Base-by-base conservation (phyloP, 495 filamentous ascomycete genomes). In the Talaromyces borbonicus region DNA sequence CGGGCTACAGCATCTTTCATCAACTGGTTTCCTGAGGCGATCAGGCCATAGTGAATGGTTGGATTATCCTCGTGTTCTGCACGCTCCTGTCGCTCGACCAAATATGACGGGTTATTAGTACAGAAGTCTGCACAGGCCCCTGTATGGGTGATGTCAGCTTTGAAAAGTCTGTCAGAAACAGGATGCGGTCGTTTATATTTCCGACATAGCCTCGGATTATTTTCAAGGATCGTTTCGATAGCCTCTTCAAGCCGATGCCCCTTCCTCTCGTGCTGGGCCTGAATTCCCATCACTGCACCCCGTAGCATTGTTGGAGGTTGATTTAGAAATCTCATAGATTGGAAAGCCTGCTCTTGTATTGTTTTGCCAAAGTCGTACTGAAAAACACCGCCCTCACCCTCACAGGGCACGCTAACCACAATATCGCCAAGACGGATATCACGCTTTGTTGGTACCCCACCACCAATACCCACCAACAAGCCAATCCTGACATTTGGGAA, bases 351-450 rank as follows among this genome's bases (percentile, higher is more conserved):
- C 46, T 30, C 16, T 14, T 46, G 15, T 18, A 35, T 18, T 12
- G 36, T 36, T 15, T 15, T 38, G 30, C 44, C 44, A 7, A 47
- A 37, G 11, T 47, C 44, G 24, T 43, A 47, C 19, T 43, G 32
- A 8, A 47, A 8, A 29, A 47, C 44, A 15, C 44, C 44, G 18
- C 32, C 31, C 19, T 18, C 18, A 5, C 25, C 15, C 6, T 18
- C 20, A 16, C 41, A 20, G 11, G 49, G 25, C 35, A 47, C 27
- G 38, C 66, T 57, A 18, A 69, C 52, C 4, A 68, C 62, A 23
- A 69, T 50, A 46, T 69, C 67, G 8, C 67, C 68, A 7, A 71
- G 59, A 11, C 57, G 58, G 3, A 73, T 58, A 42, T 71, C 8
- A 12, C 11, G 7, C 27, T 39, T 51, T 8, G 14, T 23, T 14